Percentiles rank a stretch among this genome's conserved stretches.
These are phyloP conservation scores for Simmondsia chinensis DNA, from an alignment of 148 eudicot species.

Conservation along the genomic window DNA sequence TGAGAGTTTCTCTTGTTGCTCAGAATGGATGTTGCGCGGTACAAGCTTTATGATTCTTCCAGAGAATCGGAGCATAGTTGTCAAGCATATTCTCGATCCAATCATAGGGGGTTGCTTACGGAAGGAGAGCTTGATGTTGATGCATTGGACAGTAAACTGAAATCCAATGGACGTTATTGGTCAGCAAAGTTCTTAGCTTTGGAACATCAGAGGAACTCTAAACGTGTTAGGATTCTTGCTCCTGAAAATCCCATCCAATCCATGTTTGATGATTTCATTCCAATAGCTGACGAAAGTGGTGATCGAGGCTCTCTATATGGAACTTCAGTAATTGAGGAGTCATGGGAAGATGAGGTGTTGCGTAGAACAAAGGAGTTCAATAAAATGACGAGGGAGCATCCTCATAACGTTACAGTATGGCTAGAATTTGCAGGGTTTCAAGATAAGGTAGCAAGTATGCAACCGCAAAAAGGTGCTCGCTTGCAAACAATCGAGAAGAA, in stretches of 20 bases:
- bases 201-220: constrained; percentile 67
- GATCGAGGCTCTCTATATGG: constrained; percentile 15
- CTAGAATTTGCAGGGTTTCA: constrained; percentile 80
- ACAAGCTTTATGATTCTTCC: constrained; percentile 42
- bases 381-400: constrained; percentile 79
- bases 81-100: constrained; percentile 15
- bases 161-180: constrained; percentile 83
- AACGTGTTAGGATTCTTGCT: constrained; percentile 45
- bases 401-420: constrained; percentile 66
- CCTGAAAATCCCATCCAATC: constrained; percentile 22
- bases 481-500: constrained; percentile 92
- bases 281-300: constrained; percentile 36
- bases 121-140: constrained; percentile 61
- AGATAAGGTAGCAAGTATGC: constrained; percentile 83
- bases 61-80: constrained; percentile 20
- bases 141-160: constrained; percentile 49
- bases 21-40: constrained; percentile 90
- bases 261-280: constrained; percentile 39
- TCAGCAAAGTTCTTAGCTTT: constrained; percentile 65
- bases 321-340: constrained; percentile 53
- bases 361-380: constrained; percentile 85
- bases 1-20: constrained; percentile 7
- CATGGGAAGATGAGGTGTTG: constrained; percentile 92
- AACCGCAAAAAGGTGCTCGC: constrained; percentile 87
- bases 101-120: constrained; percentile 17